Conservation (phyloP, 495 filamentous ascomycete genomes). For the Bacidia rubella region DNA sequence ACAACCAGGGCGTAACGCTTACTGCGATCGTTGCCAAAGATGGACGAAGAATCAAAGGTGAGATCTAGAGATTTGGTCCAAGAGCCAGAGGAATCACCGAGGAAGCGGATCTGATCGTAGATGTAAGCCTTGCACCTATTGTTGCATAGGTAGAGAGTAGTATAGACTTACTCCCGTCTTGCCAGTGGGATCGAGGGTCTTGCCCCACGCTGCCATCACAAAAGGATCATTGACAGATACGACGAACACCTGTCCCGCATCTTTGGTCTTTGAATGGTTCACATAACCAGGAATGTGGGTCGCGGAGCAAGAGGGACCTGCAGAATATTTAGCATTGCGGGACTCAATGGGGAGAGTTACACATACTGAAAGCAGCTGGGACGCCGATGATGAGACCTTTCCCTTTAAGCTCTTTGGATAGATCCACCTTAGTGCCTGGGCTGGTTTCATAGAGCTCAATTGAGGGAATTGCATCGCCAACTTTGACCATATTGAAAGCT, state of each 20-base stretch:
- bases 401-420: constrained; percentile 58
- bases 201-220: constrained; percentile 83
- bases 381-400: constrained; percentile 78
- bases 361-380: constrained; percentile 74
- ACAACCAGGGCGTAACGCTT: constrained; percentile 81
- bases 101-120: constrained; percentile 56
- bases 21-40: constrained; percentile 75
- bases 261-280: constrained; percentile 54
- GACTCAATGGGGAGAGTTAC: background rate
- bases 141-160: constrained; percentile 2
- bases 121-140: background rate
- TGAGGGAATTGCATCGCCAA: constrained; percentile 52
- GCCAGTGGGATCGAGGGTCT: constrained; percentile 53
- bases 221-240: constrained; percentile 92
- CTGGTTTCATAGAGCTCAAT: constrained; percentile 45
- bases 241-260: constrained; percentile 70
- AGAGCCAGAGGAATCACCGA: constrained; percentile 70
- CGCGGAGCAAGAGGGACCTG: constrained; percentile 60
- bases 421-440: constrained; percentile 74
- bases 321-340: background rate
- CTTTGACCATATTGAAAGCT: constrained; percentile 34
- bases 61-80: constrained; percentile 83
- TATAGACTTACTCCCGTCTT: constrained; percentile 54
- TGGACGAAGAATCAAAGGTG: constrained; percentile 62
- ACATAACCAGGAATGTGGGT: constrained; percentile 75